Evolutionary conservation across 768 basidiomycete species (phyloP), one percentile per base, ranked within the genome.

Genomic region (Leccinum broughii): DNA sequence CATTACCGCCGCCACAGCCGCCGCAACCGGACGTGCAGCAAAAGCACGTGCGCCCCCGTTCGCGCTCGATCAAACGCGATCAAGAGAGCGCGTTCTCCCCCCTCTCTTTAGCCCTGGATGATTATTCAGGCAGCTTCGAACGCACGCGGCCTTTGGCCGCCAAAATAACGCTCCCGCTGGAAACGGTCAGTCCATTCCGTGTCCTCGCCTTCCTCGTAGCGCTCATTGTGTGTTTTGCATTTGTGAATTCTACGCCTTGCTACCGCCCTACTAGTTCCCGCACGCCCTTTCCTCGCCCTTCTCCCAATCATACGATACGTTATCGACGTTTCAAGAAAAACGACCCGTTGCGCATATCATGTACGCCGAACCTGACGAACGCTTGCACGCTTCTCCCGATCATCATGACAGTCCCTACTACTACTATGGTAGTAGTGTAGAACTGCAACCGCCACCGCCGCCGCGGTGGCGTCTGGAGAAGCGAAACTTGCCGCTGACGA

Each of bases 331-430:
- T n/a, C 54, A 37, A 41, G 63, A 63, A 9, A 63, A 65, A 20
- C 26, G 54, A 24, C 26, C 55, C 3, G 15, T 44, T 8, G 54
- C 68, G 44, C 63, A 66, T 26, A 51, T 66, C 13, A 26, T 64
- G 39, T 65, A 67, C 54, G 60, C 63, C 7, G 64, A 73, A 46
- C 58, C 63, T 17, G 56, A 68, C 35, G 64, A 62, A 10, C 60
- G 66, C 6, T 24, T n/a, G 35, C 53, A 3, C 20, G 28, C 17
- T 17, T 10, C 28, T 37, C 53, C 13, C 20, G 22, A 20, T 30
- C 5, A 26, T 14, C 52, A 37, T 10, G 35, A 35, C 22, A 26
- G 17, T 8, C 44, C 44, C 44, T 46, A 46, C 44, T 46, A 46
- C 11, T 46, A 50, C n/a, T n/a, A 44, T 44, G 37, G 37, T 24